Conservation (phyloP, 2,329 filamentous ascomycete genomes). For the Colletotrichum siamense region DNA sequence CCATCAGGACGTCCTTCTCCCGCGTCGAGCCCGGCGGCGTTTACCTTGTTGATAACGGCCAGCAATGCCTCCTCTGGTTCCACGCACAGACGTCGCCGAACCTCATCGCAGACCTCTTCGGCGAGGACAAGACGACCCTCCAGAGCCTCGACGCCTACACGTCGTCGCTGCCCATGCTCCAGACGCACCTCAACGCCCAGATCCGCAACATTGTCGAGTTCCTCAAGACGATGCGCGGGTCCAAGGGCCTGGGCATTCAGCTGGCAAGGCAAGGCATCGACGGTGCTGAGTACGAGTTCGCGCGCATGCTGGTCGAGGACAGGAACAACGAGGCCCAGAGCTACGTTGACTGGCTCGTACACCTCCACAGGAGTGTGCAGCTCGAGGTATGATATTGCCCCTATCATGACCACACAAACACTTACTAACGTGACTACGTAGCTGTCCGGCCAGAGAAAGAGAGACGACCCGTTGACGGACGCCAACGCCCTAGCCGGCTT, state of each 20-base stretch:
- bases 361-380: conserved; percentile 91
- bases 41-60: conserved; percentile 95
- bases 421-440: conserved; percentile 34
- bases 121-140: conserved; percentile 72
- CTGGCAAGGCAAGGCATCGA: conserved; percentile 91
- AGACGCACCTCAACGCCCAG: conserved; percentile 94
- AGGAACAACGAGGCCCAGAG: conserved; percentile 97
- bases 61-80: conserved; percentile 90
- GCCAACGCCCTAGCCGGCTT: conserved; percentile 59
- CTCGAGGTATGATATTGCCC: conserved; percentile 68
- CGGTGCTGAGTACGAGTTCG: conserved; percentile 96
- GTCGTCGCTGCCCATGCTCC: conserved; percentile 79
- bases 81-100: conserved; percentile 93
- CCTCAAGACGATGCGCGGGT: conserved; percentile 78
- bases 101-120: conserved; percentile 88
- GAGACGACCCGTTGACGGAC: conserved; percentile 62
- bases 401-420: neutral
- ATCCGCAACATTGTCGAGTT: conserved; percentile 93
- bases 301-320: conserved; percentile 87
- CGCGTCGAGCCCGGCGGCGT: conserved; percentile 91
- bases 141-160: conserved; percentile 82
- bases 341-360: conserved; percentile 98
- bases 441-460: conserved; percentile 75
- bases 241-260: conserved; percentile 88
- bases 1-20: conserved; percentile 83